Base-by-base conservation (phyloP, 495 filamentous ascomycete genomes). In the Tuber magnatum region DNA sequence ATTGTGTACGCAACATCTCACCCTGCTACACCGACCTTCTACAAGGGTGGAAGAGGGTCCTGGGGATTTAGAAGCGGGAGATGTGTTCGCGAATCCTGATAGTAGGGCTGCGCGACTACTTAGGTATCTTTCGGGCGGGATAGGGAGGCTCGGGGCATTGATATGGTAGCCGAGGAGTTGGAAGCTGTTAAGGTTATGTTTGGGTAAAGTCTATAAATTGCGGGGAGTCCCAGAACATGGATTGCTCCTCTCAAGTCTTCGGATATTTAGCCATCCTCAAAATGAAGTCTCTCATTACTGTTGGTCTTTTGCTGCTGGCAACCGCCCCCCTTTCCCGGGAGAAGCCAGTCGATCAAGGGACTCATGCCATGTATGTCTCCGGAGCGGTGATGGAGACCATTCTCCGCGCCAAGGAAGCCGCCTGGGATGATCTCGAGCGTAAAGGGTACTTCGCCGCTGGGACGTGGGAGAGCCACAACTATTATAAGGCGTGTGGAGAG, bases 331-430 rank as follows among this genome's bases (percentile, higher is more conserved):
- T 77, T 28, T 69, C 73, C 9, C 40, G 73, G 1, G 76, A 75
- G 42, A 71, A 68, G 51, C 32, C 46, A 2, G 73, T 77, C 24
- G 73, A 77, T 72, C 69, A 71, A 43, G 69, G 68, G n/a, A 41
- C 39, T 3, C 73, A 77, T 32, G 46, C 70, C 40, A 32, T 43
- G 20, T 75, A 75, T 61, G 72, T 76, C 48, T 80, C 78, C 3
- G 73, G 75, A 9, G 76, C 78, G 44, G 76, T 80, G 44, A 78
- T 80, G 78, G 51, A 56, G 39, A 41, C 32, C n/a, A 75, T 78
- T 24, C 74, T 78, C 71, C 61, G 46, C 3, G n/a, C 68, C 20
- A 80, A 80, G 43, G 56, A 80, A 70, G 72, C 43, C 7, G 75
- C 76, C 10, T 80, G 76, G 78, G 41, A 61, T 4, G 41, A 80